Evolutionary conservation across 106 monocot species (phyloP).

Genomic region (Dendrobium officinale): DNA sequence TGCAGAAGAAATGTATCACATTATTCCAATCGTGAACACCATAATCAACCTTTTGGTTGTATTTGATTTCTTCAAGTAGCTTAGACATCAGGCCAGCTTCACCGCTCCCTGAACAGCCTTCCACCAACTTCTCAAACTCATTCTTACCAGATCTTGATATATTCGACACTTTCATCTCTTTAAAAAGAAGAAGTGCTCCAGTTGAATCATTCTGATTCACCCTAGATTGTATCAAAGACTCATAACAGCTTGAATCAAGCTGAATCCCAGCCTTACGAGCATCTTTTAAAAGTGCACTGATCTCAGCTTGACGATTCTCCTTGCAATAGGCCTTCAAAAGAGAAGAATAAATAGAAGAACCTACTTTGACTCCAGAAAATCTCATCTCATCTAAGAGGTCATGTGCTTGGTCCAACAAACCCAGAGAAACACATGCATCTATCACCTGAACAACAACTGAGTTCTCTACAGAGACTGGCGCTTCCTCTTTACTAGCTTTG

Average conservation of each 20-base stretch:
- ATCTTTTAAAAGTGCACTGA: slow-evolving; percentile 57
- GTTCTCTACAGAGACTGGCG: slow-evolving; percentile 57
- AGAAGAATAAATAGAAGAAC: slow-evolving; percentile 63
- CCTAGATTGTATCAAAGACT: slow-evolving; percentile 51
- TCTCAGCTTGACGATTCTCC: slow-evolving; percentile 49
- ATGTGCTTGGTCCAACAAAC: slow-evolving; percentile 78
- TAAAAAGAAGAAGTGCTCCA: slow-evolving; percentile 56
- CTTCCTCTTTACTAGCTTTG: slow-evolving; percentile 59
- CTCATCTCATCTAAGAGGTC: slow-evolving; percentile 94
- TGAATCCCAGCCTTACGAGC: slow-evolving; percentile 72
- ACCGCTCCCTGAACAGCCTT: slow-evolving; percentile 26
- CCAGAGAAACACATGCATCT: slow-evolving; percentile 68
- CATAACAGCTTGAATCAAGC: slow-evolving; percentile 77
- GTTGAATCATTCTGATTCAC: slow-evolving; percentile 37
- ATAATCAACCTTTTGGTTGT: slow-evolving; percentile 28
- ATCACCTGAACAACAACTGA: slow-evolving; percentile 76
- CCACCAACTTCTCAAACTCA: slow-evolving; percentile 42
- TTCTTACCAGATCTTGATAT: slow-evolving; percentile 30
- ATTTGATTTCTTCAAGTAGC: slow-evolving; percentile 76
- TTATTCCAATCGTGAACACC: slow-evolving; percentile 87
- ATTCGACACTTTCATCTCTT: slow-evolving; percentile 64
- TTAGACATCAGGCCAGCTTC: slow-evolving; percentile 58
- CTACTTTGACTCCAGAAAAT: slow-evolving; percentile 61
- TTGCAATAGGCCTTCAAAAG: slow-evolving; percentile 83
- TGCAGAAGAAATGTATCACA: slow-evolving; percentile 94